phyloP scores from a whole-genome alignment of 345 rosid species.

The Acer campestre region DNA sequence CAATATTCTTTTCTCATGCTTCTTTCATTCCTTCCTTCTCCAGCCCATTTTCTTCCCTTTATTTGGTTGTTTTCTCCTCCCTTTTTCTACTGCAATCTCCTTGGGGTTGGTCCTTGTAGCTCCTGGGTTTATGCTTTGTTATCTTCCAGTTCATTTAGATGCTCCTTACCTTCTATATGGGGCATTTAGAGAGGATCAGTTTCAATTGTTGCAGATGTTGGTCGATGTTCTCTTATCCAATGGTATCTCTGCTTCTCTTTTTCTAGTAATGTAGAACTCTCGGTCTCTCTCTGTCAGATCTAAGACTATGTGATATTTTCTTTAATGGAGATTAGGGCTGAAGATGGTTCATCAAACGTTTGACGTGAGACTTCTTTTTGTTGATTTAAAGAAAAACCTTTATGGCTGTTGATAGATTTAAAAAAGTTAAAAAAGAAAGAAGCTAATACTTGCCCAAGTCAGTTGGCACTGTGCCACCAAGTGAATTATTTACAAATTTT shows the following conservation, averaged over 20 bases:
- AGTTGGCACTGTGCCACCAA: constrained; percentile 1
- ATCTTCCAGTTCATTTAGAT: background rate
- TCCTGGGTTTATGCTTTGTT: background rate
- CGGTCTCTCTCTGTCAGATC: background rate
- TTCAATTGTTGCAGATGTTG: background rate
- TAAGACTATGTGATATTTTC: background rate
- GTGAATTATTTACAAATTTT: background rate
- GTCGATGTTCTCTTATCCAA: background rate
- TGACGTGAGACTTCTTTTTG: background rate
- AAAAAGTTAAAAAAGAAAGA: background rate
- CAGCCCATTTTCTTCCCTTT: background rate
- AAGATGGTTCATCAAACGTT: constrained; percentile 2
- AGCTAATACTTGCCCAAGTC: background rate
- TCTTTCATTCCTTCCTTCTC: background rate
- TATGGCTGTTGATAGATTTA: background rate
- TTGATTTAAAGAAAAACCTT: background rate
- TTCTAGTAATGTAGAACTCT: background rate
- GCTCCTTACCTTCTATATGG: background rate
- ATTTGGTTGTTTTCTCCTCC: background rate
- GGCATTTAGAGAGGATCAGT: background rate
- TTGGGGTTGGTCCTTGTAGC: background rate
- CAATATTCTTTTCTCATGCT: background rate
- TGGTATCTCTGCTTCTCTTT: background rate
- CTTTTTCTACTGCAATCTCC: background rate
- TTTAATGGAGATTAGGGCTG: background rate